A percentile compares a stretch with the other conserved stretches of the same genome.
phyloP scores from a whole-genome alignment of 2,329 filamentous ascomycete genomes.

The Fusarium begoniae region DNA sequence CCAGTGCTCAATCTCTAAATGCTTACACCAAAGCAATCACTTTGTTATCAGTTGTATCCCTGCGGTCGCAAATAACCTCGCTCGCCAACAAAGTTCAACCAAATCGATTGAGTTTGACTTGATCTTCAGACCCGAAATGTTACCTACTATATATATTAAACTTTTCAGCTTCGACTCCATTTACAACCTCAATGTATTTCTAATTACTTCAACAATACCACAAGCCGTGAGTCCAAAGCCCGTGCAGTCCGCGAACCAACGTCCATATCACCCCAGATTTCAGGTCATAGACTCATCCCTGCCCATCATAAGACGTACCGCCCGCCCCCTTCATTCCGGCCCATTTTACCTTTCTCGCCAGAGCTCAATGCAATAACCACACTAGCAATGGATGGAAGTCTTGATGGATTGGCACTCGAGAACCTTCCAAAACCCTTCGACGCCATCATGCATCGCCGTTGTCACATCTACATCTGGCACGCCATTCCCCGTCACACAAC shows the following conservation, averaged over 20 bases:
- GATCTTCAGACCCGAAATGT: conserved; percentile 11
- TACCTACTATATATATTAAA: not conserved
- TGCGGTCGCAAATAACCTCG: not conserved
- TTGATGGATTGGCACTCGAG: not conserved
- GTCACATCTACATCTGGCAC: conserved; percentile 7
- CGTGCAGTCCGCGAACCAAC: not conserved
- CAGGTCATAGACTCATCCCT: conserved; percentile 16
- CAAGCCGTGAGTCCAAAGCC: not conserved
- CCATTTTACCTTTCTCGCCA: conserved; percentile 14
- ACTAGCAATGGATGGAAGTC: not conserved
- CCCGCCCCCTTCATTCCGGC: conserved; percentile 23
- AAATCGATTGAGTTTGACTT: conserved; percentile 25
- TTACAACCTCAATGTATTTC: not conserved
- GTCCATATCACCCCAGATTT: conserved; percentile 14
- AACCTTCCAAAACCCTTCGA: conserved; percentile 14
- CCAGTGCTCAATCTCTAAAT: not conserved
- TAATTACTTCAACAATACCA: not conserved
- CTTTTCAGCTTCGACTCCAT: not conserved
- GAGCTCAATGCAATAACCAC: not conserved
- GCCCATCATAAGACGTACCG: conserved; percentile 2
- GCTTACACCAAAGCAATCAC: not conserved
- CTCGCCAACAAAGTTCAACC: conserved; percentile 11
- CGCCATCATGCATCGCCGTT: conserved; percentile 33
- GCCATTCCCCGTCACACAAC: conserved; percentile 9
- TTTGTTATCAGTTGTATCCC: not conserved